phyloP scores from a whole-genome alignment of 2,329 filamentous ascomycete species.

The Talaromyces rugulosus region DNA sequence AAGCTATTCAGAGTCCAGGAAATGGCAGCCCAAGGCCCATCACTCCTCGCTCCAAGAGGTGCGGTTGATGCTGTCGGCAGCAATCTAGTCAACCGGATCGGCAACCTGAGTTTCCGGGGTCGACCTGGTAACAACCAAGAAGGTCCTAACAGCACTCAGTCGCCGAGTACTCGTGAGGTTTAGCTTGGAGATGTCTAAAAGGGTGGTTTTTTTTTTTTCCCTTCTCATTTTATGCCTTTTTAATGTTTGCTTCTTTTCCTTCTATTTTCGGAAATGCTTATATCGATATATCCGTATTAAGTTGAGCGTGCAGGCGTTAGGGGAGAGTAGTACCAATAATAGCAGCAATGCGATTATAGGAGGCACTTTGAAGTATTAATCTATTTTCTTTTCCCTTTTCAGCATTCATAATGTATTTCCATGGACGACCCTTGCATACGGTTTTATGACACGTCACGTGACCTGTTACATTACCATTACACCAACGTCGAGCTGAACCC shows the following conservation, averaged over 20 bases:
- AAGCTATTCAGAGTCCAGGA: conserved; percentile 88
- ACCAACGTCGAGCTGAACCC: neutral
- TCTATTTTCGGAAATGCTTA: neutral
- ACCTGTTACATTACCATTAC: neutral
- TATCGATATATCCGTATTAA: neutral
- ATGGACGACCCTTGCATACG: neutral
- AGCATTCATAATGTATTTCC: neutral
- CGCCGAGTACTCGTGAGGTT: conserved; percentile 34
- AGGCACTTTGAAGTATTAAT: neutral
- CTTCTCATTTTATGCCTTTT: neutral
- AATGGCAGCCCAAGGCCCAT: conserved; percentile 72
- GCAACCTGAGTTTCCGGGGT: conserved; percentile 69
- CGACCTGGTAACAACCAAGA: conserved; percentile 33
- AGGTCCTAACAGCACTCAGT: conserved; percentile 22
- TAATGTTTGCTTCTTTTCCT: neutral
- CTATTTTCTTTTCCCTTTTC: neutral
- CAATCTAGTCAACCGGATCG: conserved; percentile 82
- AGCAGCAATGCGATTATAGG: neutral
- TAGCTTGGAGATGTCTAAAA: conserved; percentile 13
- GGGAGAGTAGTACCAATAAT: neutral
- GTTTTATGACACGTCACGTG: neutral
- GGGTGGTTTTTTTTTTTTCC: neutral
- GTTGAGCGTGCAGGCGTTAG: neutral
- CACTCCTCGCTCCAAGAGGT: conserved; percentile 76
- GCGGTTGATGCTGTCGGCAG: conserved; percentile 91